Conservation (phyloP, 768 basidiomycete species). For the Kwoniella mangroviensis region DNA sequence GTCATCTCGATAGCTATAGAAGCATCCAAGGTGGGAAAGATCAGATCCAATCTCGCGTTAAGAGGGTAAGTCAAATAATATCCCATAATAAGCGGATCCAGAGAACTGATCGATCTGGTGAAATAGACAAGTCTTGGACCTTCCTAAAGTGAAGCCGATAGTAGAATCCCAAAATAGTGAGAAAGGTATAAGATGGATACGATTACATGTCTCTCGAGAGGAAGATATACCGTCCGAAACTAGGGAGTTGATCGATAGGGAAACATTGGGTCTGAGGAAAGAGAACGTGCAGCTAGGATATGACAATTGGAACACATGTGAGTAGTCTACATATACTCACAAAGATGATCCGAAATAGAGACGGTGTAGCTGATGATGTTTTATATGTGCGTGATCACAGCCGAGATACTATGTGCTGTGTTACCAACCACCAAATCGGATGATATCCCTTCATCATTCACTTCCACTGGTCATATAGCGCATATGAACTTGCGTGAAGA, state of each 20-base stretch:
- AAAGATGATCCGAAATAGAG: background rate
- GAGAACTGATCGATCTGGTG: background rate
- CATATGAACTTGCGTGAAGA: slow-evolving; percentile 89
- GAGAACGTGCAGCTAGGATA: slow-evolving; percentile 75
- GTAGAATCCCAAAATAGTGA: slow-evolving; percentile 18
- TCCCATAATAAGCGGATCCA: no score
- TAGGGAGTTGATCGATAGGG: slow-evolving; percentile 64
- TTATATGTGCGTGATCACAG: slow-evolving; percentile 21
- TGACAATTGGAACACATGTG: slow-evolving; percentile 86
- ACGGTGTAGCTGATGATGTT: background rate
- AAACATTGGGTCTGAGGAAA: slow-evolving; percentile 65
- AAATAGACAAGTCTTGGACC: slow-evolving; percentile 35
- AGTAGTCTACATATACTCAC: slow-evolving; percentile 23
- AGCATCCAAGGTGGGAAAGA: slow-evolving; percentile 63
- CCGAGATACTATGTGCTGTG: slow-evolving; percentile 76
- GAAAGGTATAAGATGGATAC: slow-evolving; percentile 16
- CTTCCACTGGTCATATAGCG: slow-evolving; percentile 87
- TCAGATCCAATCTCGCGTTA: slow-evolving; percentile 57
- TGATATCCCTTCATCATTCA: slow-evolving; percentile 83
- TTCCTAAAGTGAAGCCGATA: slow-evolving; percentile 35
- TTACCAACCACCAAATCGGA: slow-evolving; percentile 78
- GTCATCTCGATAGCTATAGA: slow-evolving; percentile 72
- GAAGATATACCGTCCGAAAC: slow-evolving; percentile 70
- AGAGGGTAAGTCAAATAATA: slow-evolving; percentile 37
- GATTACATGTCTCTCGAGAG: slow-evolving; percentile 62